A percentile compares a stretch with the other conserved stretches of the same genome.
Evolutionary conservation across 2,329 filamentous ascomycete genomes (phyloP).

Genomic region (Pseudogymnoascus destructans): DNA sequence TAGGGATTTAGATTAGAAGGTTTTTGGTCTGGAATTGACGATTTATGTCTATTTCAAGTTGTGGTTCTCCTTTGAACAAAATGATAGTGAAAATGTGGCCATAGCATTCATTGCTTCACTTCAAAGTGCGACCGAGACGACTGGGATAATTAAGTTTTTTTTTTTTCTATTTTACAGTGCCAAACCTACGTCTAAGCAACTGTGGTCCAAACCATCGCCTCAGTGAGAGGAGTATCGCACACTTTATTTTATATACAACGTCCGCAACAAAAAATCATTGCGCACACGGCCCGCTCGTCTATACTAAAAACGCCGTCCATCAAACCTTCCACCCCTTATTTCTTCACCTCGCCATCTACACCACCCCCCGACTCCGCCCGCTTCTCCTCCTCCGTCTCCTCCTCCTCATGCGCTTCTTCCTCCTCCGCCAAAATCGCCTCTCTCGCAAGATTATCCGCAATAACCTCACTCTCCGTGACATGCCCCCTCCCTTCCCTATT

Average conservation of each 20-base stretch:
- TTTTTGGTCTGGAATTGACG: neutral
- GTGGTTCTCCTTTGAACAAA: neutral
- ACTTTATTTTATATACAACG: conserved; percentile 1
- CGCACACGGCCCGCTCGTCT: neutral
- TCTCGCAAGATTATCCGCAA: conserved; percentile 18
- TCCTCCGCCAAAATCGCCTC: conserved; percentile 9
- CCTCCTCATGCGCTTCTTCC: conserved; percentile 14
- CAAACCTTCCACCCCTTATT: neutral
- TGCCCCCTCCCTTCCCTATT: conserved; percentile 19
- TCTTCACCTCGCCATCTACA: neutral
- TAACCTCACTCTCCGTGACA: conserved; percentile 21
- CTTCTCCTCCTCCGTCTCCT: conserved; percentile 11
- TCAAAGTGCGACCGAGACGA: neutral
- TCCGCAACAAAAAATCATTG: neutral
- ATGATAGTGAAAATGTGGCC: neutral
- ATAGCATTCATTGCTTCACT: neutral
- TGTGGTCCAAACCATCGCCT: neutral
- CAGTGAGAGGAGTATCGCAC: neutral
- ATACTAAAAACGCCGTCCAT: neutral
- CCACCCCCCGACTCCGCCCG: neutral
- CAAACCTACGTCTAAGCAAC: neutral
- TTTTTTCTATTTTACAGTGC: neutral
- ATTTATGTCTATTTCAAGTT: neutral
- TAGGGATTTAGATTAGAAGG: neutral
- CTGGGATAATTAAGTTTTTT: conserved; percentile 7